phyloP scores from a whole-genome alignment of 2,329 filamentous ascomycete genomes.

The Epichloe amarillans region DNA sequence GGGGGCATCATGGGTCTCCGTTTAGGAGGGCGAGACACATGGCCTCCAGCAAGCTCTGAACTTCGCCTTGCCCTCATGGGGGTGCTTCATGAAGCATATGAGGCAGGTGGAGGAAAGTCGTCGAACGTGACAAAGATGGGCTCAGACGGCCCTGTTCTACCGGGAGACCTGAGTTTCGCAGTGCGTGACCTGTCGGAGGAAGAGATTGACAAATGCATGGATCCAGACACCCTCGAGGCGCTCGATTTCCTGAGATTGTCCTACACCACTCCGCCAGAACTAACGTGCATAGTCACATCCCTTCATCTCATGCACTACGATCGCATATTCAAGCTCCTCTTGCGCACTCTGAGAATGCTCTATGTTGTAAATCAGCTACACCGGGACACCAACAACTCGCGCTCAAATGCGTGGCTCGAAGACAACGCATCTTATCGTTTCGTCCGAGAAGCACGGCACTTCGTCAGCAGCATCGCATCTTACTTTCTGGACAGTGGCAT shows the following conservation, averaged over 20 bases:
- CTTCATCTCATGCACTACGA: conserved; percentile 68
- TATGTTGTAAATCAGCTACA: conserved; percentile 58
- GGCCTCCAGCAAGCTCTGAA: conserved; percentile 91
- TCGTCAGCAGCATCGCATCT: conserved; percentile 56
- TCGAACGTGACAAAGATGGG: conserved; percentile 12
- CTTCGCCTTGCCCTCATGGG: conserved; percentile 81
- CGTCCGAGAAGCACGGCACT: conserved; percentile 64
- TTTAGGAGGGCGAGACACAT: conserved; percentile 65
- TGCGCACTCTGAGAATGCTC: conserved; percentile 66
- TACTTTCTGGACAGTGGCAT: conserved; percentile 77
- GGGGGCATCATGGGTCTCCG: conserved; percentile 70
- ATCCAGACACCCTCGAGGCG: conserved; percentile 71
- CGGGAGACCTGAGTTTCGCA: conserved; percentile 65
- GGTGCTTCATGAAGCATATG: conserved; percentile 64
- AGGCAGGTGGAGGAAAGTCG: conserved; percentile 11
- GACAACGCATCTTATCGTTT: conserved; percentile 42
- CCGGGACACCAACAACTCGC: conserved; percentile 38
- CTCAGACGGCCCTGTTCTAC: conserved; percentile 31
- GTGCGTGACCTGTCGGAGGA: conserved; percentile 67
- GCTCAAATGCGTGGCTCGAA: conserved; percentile 20
- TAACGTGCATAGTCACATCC: conserved; percentile 62
- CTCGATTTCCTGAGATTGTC: conserved; percentile 86
- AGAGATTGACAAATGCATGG: conserved; percentile 72
- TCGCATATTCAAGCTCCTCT: conserved; percentile 63
- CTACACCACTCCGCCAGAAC: conserved; percentile 61